These are phyloP conservation scores for Urostyla sp. DNA, from an alignment of 73 alveolate genomes.

Conservation along the genomic window DNA sequence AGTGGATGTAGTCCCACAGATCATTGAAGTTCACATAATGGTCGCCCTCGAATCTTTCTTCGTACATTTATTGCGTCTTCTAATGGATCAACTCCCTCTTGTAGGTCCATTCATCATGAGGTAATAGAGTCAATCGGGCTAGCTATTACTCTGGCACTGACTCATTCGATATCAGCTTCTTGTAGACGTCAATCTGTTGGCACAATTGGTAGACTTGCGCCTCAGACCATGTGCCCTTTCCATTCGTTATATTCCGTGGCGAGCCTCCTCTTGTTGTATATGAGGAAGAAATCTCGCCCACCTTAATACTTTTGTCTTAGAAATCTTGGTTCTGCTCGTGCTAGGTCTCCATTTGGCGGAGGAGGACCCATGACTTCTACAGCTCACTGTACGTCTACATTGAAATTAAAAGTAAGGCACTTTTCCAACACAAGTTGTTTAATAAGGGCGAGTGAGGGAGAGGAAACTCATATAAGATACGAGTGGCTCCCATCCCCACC, in stretches of 20 bases:
- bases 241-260: background rate
- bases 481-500: background rate
- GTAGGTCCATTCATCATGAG: no score
- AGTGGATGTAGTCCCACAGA: slow-evolving; percentile 41
- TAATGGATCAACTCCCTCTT: slow-evolving; percentile 40
- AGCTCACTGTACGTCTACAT: background rate
- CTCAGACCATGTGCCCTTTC: background rate
- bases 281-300: no score
- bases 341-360: background rate
- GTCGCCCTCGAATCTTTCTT: slow-evolving; percentile 59
- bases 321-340: background rate
- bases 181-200: background rate
- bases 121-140: no score
- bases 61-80: slow-evolving; percentile 49
- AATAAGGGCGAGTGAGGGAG: background rate
- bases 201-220: slow-evolving; percentile 18
- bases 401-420: background rate
- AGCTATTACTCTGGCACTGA: background rate
- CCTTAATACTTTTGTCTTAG: no score
- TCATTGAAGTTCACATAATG: slow-evolving; percentile 48
- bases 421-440: no score
- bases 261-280: background rate
- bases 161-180: background rate
- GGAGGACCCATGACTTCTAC: background rate
- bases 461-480: background rate